phyloP scores from a whole-genome alignment of 768 basidiomycete genomes.

The Russula brevipes region DNA sequence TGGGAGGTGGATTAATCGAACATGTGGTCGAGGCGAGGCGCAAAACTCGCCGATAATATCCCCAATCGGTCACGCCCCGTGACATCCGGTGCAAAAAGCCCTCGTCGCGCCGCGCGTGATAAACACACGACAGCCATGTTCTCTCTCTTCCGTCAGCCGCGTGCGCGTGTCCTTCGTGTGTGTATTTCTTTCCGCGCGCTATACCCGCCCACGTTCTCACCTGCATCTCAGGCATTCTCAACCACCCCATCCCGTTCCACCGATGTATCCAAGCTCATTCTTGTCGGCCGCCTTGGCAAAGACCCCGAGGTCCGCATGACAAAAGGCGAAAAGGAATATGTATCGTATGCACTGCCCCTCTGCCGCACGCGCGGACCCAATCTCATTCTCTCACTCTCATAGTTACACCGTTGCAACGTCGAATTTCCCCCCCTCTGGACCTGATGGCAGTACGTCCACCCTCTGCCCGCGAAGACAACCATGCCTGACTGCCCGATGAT shows the following conservation, averaged over 20 bases:
- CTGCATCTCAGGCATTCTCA: constrained; percentile 52
- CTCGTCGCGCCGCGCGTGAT: not conserved
- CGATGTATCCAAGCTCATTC: constrained; percentile 70
- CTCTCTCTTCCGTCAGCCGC: constrained; percentile 41
- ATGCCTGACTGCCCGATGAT: not conserved
- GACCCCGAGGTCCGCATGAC: constrained; percentile 68
- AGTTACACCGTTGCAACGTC: constrained; percentile 78
- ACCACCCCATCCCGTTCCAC: constrained; percentile 48
- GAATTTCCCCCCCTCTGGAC: constrained; percentile 54
- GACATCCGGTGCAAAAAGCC: not conserved
- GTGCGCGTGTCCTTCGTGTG: constrained; percentile 38
- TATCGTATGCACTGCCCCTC: constrained; percentile 48
- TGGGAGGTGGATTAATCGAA: constrained; percentile 2
- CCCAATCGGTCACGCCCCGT: not conserved
- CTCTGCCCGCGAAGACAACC: too few species aligned
- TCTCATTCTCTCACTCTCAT: not conserved
- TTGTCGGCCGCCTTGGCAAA: constrained; percentile 67
- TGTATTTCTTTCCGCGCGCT: constrained; percentile 31
- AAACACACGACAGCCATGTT: constrained; percentile 41
- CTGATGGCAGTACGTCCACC: constrained; percentile 52
- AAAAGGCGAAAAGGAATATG: constrained; percentile 72
- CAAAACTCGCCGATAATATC: not conserved
- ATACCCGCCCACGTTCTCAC: not conserved
- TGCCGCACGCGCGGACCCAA: not conserved
- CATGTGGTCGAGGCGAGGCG: constrained; percentile 21